Evolutionary conservation across 2,329 filamentous ascomycete genomes (phyloP).

Genomic region (Rutstroemia sydowiana): DNA sequence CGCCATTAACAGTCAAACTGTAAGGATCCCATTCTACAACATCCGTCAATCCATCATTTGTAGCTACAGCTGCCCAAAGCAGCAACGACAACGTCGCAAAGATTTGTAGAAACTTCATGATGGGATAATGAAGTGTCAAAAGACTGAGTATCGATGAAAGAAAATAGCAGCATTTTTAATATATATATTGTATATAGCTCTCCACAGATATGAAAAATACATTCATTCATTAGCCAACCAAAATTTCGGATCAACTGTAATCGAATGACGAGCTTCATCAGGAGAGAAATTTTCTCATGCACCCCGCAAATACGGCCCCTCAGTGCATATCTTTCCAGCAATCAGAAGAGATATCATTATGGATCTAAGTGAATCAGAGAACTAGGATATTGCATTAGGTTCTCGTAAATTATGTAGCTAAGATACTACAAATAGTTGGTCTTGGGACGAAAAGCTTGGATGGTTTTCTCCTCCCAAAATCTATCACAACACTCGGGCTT

Average conservation of each 20-base stretch:
- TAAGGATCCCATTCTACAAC: constrained; percentile 45
- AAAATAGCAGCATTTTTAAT: background rate
- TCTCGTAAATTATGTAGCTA: constrained; percentile 5
- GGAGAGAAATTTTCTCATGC: background rate
- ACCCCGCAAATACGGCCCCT: constrained; percentile 2
- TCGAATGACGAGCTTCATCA: background rate
- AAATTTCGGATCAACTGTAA: background rate
- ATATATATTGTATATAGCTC: too few relatives aligned
- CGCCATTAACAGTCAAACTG: constrained; percentile 42
- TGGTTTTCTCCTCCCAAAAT: background rate
- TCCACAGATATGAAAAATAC: background rate
- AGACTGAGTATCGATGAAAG: background rate
- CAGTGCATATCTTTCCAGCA: constrained; percentile 4
- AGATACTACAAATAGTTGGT: background rate
- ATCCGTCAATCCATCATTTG: constrained; percentile 36
- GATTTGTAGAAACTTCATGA: constrained; percentile 21
- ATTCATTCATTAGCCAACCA: background rate
- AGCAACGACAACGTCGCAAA: constrained; percentile 20
- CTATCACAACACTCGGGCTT: constrained; percentile 4
- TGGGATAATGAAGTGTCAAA: background rate
- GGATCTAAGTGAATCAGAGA: background rate
- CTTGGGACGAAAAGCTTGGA: background rate
- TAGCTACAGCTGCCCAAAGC: constrained; percentile 27
- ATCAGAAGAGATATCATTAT: constrained; percentile 2
- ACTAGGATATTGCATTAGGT: background rate